Conservation (phyloP, 331 rosid species). For the Saraca asoca region DNA sequence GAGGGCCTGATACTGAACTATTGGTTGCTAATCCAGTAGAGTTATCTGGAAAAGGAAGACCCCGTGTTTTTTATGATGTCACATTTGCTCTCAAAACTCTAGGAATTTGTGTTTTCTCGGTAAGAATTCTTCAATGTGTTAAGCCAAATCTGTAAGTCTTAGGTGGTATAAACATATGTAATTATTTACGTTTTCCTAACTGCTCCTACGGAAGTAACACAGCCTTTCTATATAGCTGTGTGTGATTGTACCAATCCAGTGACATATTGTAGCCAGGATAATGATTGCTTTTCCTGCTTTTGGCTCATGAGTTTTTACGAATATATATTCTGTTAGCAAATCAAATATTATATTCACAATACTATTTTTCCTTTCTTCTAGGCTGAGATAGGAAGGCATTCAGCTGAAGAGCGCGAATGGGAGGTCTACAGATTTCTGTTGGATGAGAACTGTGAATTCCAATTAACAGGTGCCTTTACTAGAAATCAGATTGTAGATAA, state of each 20-base stretch:
- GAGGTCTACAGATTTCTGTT: conserved; percentile 78
- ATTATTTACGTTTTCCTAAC: background rate
- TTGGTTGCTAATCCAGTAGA: conserved; percentile 83
- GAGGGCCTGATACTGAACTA: conserved; percentile 81
- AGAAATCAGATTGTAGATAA: conserved; percentile 73
- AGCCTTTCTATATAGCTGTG: background rate
- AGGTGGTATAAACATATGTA: background rate
- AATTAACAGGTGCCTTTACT: conserved; percentile 40
- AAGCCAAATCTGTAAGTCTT: conserved; percentile 4
- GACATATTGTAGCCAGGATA: background rate
- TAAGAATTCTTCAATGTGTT: conserved; percentile 40
- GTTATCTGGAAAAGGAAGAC: conserved; percentile 77
- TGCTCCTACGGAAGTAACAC: background rate
- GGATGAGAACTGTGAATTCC: conserved; percentile 68
- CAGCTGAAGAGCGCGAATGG: conserved; percentile 74
- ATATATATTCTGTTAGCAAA: conserved; percentile 4
- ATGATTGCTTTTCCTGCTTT: background rate
- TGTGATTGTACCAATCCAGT: background rate
- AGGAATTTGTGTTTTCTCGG: conserved; percentile 78
- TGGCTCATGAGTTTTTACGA: background rate
- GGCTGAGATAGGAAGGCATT: conserved; percentile 83
- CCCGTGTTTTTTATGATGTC: conserved; percentile 74
- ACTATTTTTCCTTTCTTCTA: conserved; percentile 21
- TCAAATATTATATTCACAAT: background rate
- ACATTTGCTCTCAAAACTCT: conserved; percentile 70